phyloP scores from a whole-genome alignment of 371 early-diverging fungal species.

The Saksenaea oblongispora region DNA sequence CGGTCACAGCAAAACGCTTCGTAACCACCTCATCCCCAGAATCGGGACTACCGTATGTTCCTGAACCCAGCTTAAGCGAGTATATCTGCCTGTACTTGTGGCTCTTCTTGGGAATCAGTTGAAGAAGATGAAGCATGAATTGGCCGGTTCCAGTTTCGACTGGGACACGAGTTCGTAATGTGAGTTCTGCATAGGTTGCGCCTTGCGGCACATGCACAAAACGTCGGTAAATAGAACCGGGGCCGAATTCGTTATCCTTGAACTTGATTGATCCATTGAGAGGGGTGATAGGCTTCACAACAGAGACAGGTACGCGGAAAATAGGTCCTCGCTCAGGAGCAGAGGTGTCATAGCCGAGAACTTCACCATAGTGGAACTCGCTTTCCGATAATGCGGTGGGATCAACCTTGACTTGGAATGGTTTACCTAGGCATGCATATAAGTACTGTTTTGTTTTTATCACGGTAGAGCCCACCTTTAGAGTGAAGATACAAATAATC shows the following conservation, averaged over 20 bases:
- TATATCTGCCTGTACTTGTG: conserved; percentile 65
- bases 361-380: conserved; percentile 75
- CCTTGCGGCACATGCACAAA: conserved; percentile 83
- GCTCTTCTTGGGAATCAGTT: conserved; percentile 75
- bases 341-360: conserved; percentile 80
- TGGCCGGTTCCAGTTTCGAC: conserved; percentile 52
- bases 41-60: conserved; percentile 61
- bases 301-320: conserved; percentile 87
- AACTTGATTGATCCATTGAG: conserved; percentile 53
- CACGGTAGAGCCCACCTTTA: conserved; percentile 36
- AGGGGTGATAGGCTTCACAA: conserved; percentile 76
- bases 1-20: conserved; percentile 67
- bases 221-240: conserved; percentile 79
- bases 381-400: conserved; percentile 78
- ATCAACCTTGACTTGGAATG: conserved; percentile 80
- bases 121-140: conserved; percentile 69
- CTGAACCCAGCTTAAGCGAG: conserved; percentile 58
- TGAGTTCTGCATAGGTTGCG: conserved; percentile 70
- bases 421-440: conserved; percentile 37
- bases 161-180: conserved; percentile 38
- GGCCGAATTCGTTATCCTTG: conserved; percentile 65
- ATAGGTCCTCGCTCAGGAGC: conserved; percentile 77
- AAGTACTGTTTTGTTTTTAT: neutral
- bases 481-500: conserved; percentile 76
- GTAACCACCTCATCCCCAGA: conserved; percentile 62